Percentiles rank a stretch among this genome's conserved stretches.
phyloP scores from a whole-genome alignment of 2,329 filamentous ascomycete genomes.

The Pestalotiopsis sp. region DNA sequence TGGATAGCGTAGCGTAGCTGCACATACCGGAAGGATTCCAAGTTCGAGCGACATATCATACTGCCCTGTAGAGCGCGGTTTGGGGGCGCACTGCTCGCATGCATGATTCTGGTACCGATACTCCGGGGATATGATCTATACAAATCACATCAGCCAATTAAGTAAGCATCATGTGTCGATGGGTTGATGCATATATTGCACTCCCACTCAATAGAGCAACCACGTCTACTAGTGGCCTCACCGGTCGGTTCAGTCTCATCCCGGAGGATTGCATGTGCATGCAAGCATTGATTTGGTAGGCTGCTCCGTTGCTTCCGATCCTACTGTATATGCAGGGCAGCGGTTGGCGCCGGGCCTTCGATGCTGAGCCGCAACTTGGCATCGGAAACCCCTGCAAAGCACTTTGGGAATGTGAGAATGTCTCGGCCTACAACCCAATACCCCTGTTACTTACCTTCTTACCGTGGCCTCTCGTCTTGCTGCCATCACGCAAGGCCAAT shows the following conservation, averaged over 20 bases:
- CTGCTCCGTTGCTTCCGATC: background rate
- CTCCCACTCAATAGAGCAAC: background rate
- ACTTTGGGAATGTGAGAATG: background rate
- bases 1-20: background rate
- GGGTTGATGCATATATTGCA: too few relatives aligned
- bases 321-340: background rate
- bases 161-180: too few relatives aligned
- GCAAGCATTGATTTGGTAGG: background rate
- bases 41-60: background rate
- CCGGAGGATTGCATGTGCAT: background rate
- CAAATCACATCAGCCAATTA: too few relatives aligned
- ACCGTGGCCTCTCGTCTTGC: background rate
- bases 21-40: background rate
- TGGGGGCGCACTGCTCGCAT: background rate
- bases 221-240: background rate
- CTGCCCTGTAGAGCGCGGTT: too few relatives aligned
- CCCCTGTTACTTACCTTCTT: background rate
- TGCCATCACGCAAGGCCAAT: background rate
- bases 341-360: background rate
- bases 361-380: background rate
- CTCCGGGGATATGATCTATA: too few relatives aligned
- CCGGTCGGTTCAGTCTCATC: background rate
- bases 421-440: background rate
- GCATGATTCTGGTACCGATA: background rate
- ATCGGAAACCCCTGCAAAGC: background rate